These are phyloP conservation scores for Botrytis deweyae DNA, from an alignment of 2,329 filamentous ascomycete species.

Conservation along the genomic window DNA sequence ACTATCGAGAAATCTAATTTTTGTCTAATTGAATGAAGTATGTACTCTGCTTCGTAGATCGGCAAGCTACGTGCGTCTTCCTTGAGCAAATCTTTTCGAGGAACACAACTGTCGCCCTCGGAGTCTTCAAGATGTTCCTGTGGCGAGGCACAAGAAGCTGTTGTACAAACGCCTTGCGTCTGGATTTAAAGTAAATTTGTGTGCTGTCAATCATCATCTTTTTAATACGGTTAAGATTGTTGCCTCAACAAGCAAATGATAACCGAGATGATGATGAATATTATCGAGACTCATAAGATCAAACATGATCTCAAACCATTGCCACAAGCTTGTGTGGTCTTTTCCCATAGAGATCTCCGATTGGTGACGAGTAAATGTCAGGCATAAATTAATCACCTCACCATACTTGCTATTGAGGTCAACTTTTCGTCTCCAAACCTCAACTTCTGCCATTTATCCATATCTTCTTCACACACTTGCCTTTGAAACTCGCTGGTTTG, in stretches of 20 bases:
- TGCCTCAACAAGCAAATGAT: background rate
- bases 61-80: background rate
- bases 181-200: background rate
- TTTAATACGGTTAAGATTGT: background rate
- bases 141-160: background rate
- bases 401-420: background rate
- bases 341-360: background rate
- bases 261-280: background rate
- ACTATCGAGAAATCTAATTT: background rate
- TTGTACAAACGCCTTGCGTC: conserved; percentile 3
- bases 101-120: background rate
- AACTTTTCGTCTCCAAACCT: background rate
- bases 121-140: background rate
- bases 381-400: background rate
- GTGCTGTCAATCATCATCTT: background rate
- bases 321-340: background rate
- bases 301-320: background rate
- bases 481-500: background rate
- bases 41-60: background rate
- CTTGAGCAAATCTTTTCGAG: background rate
- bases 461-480: conserved; percentile 6
- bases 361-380: too few species aligned
- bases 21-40: background rate
- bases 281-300: background rate
- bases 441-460: conserved; percentile 2